Conservation (phyloP, 2,329 filamentous ascomycete species). For the Exutisphaerella laricina region DNA sequence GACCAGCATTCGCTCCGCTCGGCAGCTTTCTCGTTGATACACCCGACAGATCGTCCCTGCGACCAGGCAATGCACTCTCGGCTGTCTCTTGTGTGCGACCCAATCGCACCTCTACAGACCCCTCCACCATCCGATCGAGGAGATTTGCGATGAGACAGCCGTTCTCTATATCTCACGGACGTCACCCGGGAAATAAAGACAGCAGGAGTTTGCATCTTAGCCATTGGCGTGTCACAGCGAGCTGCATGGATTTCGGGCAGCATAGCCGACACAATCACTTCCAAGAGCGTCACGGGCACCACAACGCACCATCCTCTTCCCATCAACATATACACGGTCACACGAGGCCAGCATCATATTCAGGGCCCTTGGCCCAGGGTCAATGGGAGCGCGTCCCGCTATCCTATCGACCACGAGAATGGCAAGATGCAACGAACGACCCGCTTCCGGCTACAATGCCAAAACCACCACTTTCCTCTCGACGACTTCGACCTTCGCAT, state of each 20-base stretch:
- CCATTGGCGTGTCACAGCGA: conserved; percentile 5
- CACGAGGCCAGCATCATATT: background rate
- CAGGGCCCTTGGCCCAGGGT: conserved; percentile 9
- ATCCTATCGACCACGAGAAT: conserved; percentile 19
- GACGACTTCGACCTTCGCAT: background rate
- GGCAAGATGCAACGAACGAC: conserved; percentile 9
- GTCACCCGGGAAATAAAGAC: background rate
- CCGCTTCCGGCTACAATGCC: conserved; percentile 1
- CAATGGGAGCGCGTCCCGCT: conserved; percentile 21
- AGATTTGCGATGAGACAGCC: conserved; percentile 2
- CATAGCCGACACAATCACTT: conserved; percentile 6
- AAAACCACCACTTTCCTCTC: conserved; percentile 3
- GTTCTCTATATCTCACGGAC: no score
- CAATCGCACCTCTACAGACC: background rate
- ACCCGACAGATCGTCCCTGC: no score
- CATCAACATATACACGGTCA: background rate
- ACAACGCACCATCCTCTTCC: background rate
- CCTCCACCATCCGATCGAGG: conserved; percentile 1
- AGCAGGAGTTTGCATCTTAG: conserved; percentile 1
- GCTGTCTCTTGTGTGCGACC: background rate
- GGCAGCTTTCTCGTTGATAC: background rate
- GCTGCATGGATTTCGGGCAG: conserved; percentile 16
- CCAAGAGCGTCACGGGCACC: background rate
- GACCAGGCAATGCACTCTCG: background rate
- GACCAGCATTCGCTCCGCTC: background rate